Evolutionary conservation across 1,284 basidiomycete species (phyloP), one percentile per base, ranked within the genome.

Genomic region (Grifola frondosa): DNA sequence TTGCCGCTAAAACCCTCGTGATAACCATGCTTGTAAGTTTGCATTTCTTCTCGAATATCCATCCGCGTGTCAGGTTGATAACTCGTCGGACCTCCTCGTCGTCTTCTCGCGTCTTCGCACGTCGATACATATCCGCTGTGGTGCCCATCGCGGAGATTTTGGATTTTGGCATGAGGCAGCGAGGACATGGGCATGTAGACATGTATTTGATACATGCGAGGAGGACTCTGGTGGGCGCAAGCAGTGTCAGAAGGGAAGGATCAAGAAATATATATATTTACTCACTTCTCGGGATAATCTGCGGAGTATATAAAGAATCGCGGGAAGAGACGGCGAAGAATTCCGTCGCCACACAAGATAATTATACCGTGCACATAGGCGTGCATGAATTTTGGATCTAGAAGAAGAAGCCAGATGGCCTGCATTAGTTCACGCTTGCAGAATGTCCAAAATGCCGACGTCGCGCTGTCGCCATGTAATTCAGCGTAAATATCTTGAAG

Each of bases 261-360:
- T 29, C 16, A 2, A 28, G n/a, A 4, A 13, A 19, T 9, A 6
- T 25, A 22, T 2, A 13, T n/a, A 40, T 6, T 9, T 6, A 43
- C 54, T 20, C 33, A 58, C 54, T 54, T 54, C 34, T 59, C 55
- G 1, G 53, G 49, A 55, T 69, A 71, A 47, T 71, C 68, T 0
- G 65, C 53, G 1, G 48, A 52, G 22, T 59, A 55, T 1, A 36
- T 47, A 25, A 59, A 48, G 2, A 57, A 19, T 1, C 53, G 40
- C 4, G 55, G 57, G 30, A 51, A 57, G 5, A 57, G 13, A 1
- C 49, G 39, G 2, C 55, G 47, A 1, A 15, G 2, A 15, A 59
- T 28, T 5, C 49, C 48, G 29, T 59, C 55, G 2, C 23, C 40
- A 22, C 52, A 58, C 15, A 46, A 32, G 6, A 66, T 50, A 3